These are phyloP conservation scores for Suhomyces sp. DNA, from an alignment of 805 yeast species.

Conservation along the genomic window DNA sequence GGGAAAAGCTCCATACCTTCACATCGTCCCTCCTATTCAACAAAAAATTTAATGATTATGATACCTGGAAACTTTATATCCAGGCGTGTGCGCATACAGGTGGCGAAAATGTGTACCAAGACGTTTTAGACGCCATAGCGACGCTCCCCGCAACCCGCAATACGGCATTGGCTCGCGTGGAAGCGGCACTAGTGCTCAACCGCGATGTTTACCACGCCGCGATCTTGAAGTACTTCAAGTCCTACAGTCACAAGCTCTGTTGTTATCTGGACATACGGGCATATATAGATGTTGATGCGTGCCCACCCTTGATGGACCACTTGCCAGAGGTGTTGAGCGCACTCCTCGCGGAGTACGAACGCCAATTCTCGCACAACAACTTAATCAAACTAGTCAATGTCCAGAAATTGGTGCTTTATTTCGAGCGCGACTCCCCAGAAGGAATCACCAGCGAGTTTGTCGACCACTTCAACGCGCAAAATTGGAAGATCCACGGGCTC, in stretches of 20 bases:
- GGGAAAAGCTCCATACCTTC: constrained; percentile 42
- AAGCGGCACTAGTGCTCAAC: background rate
- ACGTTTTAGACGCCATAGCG: background rate
- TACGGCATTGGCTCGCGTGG: background rate
- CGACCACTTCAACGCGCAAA: constrained; percentile 1
- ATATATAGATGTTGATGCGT: background rate
- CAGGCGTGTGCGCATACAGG: background rate
- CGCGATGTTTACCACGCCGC: background rate
- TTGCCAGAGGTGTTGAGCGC: background rate
- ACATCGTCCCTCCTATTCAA: constrained; percentile 43
- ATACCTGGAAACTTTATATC: constrained; percentile 56
- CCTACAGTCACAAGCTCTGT: background rate
- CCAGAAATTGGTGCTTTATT: constrained; percentile 47
- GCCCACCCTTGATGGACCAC: background rate
- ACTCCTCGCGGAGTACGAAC: background rate
- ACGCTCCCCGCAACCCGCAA: background rate
- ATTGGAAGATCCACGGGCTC: constrained; percentile 29
- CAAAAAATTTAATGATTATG: constrained; percentile 67
- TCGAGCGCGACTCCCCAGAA: constrained; percentile 7
- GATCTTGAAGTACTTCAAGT: background rate
- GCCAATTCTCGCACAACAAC: background rate
- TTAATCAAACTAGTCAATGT: constrained; percentile 32
- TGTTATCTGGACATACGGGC: background rate
- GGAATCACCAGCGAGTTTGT: background rate
- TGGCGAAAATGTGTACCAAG: background rate